These are phyloP conservation scores for Grigorovia transvaalensis DNA, from an alignment of 805 yeast species.

Conservation along the genomic window DNA sequence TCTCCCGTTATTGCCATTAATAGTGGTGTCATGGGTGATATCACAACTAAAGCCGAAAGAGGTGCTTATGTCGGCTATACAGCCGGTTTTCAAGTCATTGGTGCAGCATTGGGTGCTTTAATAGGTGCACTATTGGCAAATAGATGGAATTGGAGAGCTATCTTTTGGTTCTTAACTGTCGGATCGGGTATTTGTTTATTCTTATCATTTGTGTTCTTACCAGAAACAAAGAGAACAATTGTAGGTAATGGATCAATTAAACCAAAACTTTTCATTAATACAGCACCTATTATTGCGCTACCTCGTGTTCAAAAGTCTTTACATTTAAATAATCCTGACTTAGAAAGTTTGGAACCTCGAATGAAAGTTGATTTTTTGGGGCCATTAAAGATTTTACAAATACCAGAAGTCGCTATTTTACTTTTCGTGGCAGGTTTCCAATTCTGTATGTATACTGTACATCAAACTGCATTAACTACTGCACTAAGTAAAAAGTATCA, in stretches of 20 bases:
- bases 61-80: slow-evolving; percentile 63
- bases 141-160: slow-evolving; percentile 58
- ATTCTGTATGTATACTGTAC: slow-evolving; percentile 61
- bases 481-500: slow-evolving; percentile 40
- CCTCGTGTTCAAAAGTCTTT: slow-evolving; percentile 15
- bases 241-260: slow-evolving; percentile 65
- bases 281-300: slow-evolving; percentile 34
- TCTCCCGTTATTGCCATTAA: slow-evolving; percentile 66
- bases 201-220: slow-evolving; percentile 35
- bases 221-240: slow-evolving; percentile 64
- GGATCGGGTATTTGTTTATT: slow-evolving; percentile 41
- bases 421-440: slow-evolving; percentile 51
- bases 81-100: slow-evolving; percentile 54
- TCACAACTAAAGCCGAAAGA: slow-evolving; percentile 52
- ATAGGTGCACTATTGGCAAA: slow-evolving; percentile 39
- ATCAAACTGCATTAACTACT: slow-evolving; percentile 55
- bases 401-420: slow-evolving; percentile 37
- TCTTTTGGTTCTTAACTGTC: slow-evolving; percentile 67
- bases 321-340: slow-evolving; percentile 27
- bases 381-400: slow-evolving; percentile 35
- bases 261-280: slow-evolving; percentile 37
- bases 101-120: slow-evolving; percentile 74
- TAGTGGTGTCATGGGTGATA: slow-evolving; percentile 66
- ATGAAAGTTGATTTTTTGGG: slow-evolving; percentile 25
- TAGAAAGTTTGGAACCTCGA: slow-evolving; percentile 19